Percentiles rank a stretch among this genome's conserved stretches.
Evolutionary conservation across 768 basidiomycete species (phyloP).

Genomic region (Xanthoconium stramineum): DNA sequence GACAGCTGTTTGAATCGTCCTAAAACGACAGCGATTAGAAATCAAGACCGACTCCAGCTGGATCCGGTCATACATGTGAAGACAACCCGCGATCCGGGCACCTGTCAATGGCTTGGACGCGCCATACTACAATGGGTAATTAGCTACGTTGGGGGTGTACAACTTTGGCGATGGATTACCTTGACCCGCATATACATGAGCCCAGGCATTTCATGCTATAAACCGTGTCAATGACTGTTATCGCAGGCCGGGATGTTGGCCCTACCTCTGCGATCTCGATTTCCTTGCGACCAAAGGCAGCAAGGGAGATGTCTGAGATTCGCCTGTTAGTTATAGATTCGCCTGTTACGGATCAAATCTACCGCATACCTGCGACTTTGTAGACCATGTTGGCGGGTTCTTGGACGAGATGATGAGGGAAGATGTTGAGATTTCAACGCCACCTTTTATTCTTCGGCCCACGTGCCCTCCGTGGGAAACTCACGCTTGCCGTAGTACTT

Average conservation of each 20-base stretch:
- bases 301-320: slow-evolving; percentile 82
- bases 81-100: slow-evolving; percentile 94
- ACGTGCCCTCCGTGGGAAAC: slow-evolving; percentile 33
- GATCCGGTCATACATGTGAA: slow-evolving; percentile 76
- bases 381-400: slow-evolving; percentile 55
- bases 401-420: slow-evolving; percentile 22
- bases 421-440: slow-evolving; percentile 20
- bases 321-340: slow-evolving; percentile 1
- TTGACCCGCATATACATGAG: slow-evolving; percentile 91
- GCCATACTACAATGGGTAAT: slow-evolving; percentile 55
- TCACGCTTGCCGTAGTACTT: not conserved
- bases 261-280: slow-evolving; percentile 96
- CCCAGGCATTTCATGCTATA: slow-evolving; percentile 89
- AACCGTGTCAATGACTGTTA: slow-evolving; percentile 8
- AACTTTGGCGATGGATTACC: slow-evolving; percentile 40
- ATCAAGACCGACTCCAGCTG: not conserved
- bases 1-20: slow-evolving; percentile 98
- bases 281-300: slow-evolving; percentile 99
- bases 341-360: not conserved
- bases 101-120: slow-evolving; percentile 84
- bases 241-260: slow-evolving; percentile 12
- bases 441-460: slow-evolving; percentile 30
- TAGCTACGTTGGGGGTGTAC: slow-evolving; percentile 7
- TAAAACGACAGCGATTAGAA: slow-evolving; percentile 31
- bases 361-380: slow-evolving; percentile 79